Conservation (phyloP, 129 eudicot species). For the Flaveria robusta region DNA sequence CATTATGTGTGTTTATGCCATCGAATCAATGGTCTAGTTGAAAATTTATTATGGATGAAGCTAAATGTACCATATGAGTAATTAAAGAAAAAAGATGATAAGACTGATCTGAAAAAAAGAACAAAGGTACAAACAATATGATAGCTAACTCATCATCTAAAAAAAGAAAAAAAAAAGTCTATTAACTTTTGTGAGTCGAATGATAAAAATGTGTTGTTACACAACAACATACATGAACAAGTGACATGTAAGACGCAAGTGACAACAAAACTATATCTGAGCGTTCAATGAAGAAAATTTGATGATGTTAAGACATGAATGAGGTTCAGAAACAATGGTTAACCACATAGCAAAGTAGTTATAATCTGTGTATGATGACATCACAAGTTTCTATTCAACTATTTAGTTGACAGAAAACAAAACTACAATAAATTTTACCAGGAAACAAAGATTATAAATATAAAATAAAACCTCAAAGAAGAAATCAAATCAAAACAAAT, state of each 20-base stretch:
- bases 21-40: no score
- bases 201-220: no score
- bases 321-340: constrained; percentile 22
- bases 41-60: no score
- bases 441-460: constrained; percentile 13
- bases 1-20: no score
- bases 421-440: constrained; percentile 15
- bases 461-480: constrained; percentile 25
- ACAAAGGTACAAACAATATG: no score
- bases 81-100: no score
- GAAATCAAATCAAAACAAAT: constrained; percentile 14
- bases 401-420: constrained; percentile 12
- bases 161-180: no score
- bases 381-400: constrained; percentile 34
- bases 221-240: background rate
- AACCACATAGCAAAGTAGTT: constrained; percentile 29
- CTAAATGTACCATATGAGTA: no score
- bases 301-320: background rate
- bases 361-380: constrained; percentile 10
- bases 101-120: no score
- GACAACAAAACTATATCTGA: background rate
- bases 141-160: no score
- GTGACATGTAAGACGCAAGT: background rate
- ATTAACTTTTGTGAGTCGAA: no score
- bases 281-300: background rate